Evolutionary conservation across 768 basidiomycete species (phyloP), one percentile per base, ranked within the genome.

Genomic region (Dentipellis sp.): DNA sequence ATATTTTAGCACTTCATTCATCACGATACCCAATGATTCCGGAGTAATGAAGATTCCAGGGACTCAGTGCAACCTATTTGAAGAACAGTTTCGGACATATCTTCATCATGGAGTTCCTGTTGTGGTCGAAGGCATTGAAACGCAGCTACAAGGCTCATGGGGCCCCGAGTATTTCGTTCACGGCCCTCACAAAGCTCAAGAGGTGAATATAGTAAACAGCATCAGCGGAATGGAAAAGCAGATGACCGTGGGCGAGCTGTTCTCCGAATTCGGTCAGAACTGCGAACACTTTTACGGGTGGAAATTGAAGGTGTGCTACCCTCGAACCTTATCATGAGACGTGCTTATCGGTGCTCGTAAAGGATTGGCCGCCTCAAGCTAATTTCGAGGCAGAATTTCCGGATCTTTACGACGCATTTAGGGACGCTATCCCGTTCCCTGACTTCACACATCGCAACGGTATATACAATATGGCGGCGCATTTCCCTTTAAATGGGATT

Each of bases 391-490:
- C 77, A 2, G 79, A 79, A 0, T 93, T 92, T 66, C 94, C 94
- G 0, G 85, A 86, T 54, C 73, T 97, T 12, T 97, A 83, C 64
- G 79, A 86, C 22, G 94, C 95, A 64, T 97, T 95, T 65, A 81
- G 78, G 58, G 69, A 78, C n/a, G 84, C 86, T 3, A 83, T 97
- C 1, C 94, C 94, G 0, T 84, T 93, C 0, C 92, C 91, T 1
- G 86, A 86, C 65, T 94, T 90, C 68, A 91, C 93, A 12, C 77
- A 92, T 50, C 82, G 90, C 34, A 92, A 97, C 64, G 94, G 94
- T 6, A 82, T 85, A 1, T 74, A 86, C 57, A 97, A 98, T 62
- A 77, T 98, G 21, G 86, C 88, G 6, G 86, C 92, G 1, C 92
- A 95, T 71, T 93, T 93, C 65, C 92, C 91, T 1, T 68, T 72